Evolutionary conservation across 2,329 filamentous ascomycete species (phyloP).

Genomic region (Incumbomyces delicatus): DNA sequence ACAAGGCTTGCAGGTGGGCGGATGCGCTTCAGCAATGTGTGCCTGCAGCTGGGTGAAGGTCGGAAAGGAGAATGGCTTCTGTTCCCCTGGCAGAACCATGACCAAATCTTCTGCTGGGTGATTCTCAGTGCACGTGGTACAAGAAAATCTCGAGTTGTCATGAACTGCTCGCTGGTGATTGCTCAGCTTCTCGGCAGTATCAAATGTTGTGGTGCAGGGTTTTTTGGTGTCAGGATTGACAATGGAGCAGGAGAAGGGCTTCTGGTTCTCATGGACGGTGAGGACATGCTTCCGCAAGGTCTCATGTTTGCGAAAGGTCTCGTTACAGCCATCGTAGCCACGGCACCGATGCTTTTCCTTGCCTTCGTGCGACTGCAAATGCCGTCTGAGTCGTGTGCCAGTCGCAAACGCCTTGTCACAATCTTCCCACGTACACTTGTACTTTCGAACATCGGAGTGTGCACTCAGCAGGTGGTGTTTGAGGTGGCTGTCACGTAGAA

Average conservation of each 20-base stretch:
- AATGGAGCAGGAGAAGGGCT: slow-evolving; percentile 61
- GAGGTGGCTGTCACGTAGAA: slow-evolving; percentile 77
- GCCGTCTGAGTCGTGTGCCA: slow-evolving; percentile 64
- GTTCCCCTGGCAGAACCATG: slow-evolving; percentile 29
- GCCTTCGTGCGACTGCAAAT: slow-evolving; percentile 68
- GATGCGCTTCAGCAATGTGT: slow-evolving; percentile 65
- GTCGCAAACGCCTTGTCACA: slow-evolving; percentile 78
- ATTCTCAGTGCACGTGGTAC: slow-evolving; percentile 56
- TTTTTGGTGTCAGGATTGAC: slow-evolving; percentile 43
- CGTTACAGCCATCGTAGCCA: slow-evolving; percentile 58
- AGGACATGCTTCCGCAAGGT: slow-evolving; percentile 76
- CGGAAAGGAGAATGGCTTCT: slow-evolving; percentile 51
- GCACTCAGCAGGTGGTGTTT: slow-evolving; percentile 75
- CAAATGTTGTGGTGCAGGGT: slow-evolving; percentile 59
- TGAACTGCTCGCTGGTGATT: slow-evolving; percentile 64
- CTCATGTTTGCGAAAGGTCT: slow-evolving; percentile 78
- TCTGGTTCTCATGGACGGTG: slow-evolving; percentile 60
- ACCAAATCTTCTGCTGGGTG: slow-evolving; percentile 7
- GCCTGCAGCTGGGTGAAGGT: slow-evolving; percentile 61
- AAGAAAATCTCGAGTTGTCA: slow-evolving; percentile 61
- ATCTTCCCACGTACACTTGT: slow-evolving; percentile 59
- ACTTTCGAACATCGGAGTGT: slow-evolving; percentile 61
- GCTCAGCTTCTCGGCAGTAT: slow-evolving; percentile 60
- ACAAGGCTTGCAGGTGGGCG: slow-evolving; percentile 64
- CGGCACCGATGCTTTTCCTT: slow-evolving; percentile 66